Evolutionary conservation across 2,329 filamentous ascomycete genomes (phyloP).

Genomic region (Trichoderma oligosporum): DNA sequence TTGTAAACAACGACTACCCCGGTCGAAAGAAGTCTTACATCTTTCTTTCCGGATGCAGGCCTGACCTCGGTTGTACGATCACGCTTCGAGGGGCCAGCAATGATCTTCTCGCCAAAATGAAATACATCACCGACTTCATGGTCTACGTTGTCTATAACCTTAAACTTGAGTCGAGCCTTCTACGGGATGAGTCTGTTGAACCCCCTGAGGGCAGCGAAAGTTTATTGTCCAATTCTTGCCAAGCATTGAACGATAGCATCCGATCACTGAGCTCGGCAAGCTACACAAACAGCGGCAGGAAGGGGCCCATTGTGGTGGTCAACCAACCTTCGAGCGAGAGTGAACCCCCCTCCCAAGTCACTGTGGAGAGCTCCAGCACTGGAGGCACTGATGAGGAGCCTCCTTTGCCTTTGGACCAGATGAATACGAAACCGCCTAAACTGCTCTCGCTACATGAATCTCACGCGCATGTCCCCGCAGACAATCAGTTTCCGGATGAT

Average conservation of each 20-base stretch:
- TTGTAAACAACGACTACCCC: conserved; percentile 70
- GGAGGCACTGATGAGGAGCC: conserved; percentile 30
- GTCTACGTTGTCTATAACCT: conserved; percentile 98
- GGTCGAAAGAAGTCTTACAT: conserved; percentile 91
- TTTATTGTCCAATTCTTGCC: conserved; percentile 38
- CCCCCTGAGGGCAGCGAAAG: conserved; percentile 61
- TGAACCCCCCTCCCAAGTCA: conserved; percentile 35
- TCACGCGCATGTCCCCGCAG: conserved; percentile 43
- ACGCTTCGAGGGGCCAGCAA: conserved; percentile 78
- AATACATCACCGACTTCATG: conserved; percentile 97
- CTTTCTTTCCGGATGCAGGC: conserved; percentile 85
- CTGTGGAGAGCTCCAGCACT: conserved; percentile 30
- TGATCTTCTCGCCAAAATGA: conserved; percentile 70
- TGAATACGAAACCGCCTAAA: conserved; percentile 28
- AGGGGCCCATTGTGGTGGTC: conserved; percentile 30
- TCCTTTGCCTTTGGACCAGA: conserved; percentile 28
- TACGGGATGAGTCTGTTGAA: conserved; percentile 87
- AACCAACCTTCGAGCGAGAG: conserved; percentile 38
- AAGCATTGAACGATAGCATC: conserved; percentile 41
- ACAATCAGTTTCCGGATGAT: conserved; percentile 67
- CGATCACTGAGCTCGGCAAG: conserved; percentile 31
- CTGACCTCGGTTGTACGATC: conserved; percentile 91
- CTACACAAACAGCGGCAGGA: conserved; percentile 29
- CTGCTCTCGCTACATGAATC: conserved; percentile 41
- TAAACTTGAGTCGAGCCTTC: conserved; percentile 88